Base-by-base conservation (phyloP, 2,329 filamentous ascomycete species). In the Diplodia seriata region DNA sequence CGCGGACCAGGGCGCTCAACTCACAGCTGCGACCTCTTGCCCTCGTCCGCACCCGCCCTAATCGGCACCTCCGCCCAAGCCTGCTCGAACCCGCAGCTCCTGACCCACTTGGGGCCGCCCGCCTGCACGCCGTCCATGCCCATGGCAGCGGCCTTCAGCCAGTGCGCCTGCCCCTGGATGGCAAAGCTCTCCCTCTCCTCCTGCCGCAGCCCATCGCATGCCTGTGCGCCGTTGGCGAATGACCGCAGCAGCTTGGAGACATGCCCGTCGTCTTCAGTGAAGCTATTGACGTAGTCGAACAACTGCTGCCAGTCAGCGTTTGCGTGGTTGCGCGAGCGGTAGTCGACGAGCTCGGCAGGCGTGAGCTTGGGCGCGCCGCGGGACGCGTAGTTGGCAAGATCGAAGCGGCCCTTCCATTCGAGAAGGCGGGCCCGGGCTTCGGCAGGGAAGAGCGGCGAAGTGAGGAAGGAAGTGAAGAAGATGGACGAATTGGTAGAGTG, bases 401-500 rank as follows among this genome's bases (percentile, higher is more conserved):
- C 91, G 72, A 89, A 79, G 51, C 93, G 87, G 61, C 89, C 91
- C 78, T 96, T 97, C 87, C 89, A 94, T 78, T 95, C 91, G 8
- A 97, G 82, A 0, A 97, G 80, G 6, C 91, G 87, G 14, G 84
- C 81, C 75, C 94, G 94, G 57, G 82, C 81, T 8, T 83, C 81
- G 0, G 79, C 74, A 0, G 87, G 82, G 53, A 93, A 82, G 85
- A 86, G 95, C 71, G 84, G 84, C 12, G 80, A 23, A 23, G 33
- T 23, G 74, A 89, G 85, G 75, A 97, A 84, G 8, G 83, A 76
- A 6, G 84, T 82, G 71, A 92, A 84, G 81, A 94, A 95, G 71
- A 97, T 87, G n/a, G 90, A 89, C 12, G 83, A 82, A 74, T 91
- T 97, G 71, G 94, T 81, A 73, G 89, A 87, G 78, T 97, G 94